These are phyloP conservation scores for Colletotrichum navitas DNA, from an alignment of 2,329 filamentous ascomycete genomes.

Conservation along the genomic window DNA sequence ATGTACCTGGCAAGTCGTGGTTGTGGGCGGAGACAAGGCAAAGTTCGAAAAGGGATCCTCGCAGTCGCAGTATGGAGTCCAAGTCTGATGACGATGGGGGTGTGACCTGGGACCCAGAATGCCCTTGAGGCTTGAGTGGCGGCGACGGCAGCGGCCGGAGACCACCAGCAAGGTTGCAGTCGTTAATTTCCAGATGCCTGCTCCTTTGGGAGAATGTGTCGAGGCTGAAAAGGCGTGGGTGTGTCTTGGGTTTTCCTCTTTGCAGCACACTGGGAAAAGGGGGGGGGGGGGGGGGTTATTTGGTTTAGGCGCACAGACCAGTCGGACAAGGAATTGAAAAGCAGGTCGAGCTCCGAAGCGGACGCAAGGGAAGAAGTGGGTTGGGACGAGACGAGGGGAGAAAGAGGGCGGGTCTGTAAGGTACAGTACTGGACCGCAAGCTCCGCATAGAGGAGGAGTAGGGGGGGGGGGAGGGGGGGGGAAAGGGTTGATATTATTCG, in stretches of 20 bases:
- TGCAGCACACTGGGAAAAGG: neutral
- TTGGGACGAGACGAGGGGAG: constrained; percentile 4
- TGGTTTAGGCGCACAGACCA: constrained; percentile 39
- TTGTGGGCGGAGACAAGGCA: constrained; percentile 1
- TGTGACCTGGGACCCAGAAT: constrained; percentile 4
- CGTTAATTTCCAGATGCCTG: constrained; percentile 44
- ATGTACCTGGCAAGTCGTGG: constrained; percentile 14
- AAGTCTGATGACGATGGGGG: constrained; percentile 10
- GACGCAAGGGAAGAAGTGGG: constrained; percentile 39
- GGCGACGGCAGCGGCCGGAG: constrained; percentile 29
- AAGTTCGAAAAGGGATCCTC: constrained; percentile 13
- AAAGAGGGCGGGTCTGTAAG: constrained; percentile 9
- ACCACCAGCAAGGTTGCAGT: constrained; percentile 43
- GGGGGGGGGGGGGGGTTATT: constrained; percentile 14
- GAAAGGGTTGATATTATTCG: neutral
- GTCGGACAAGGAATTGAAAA: constrained; percentile 29
- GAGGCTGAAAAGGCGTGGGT: constrained; percentile 23
- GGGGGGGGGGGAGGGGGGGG: no score
- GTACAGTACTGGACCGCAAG: neutral
- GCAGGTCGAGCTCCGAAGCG: constrained; percentile 33
- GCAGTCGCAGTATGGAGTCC: constrained; percentile 23
- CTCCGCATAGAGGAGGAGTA: no score
- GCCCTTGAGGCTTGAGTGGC: constrained; percentile 3
- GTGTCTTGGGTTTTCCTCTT: constrained; percentile 15
- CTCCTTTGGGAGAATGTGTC: constrained; percentile 27